A percentile compares a stretch with the other conserved stretches of the same genome.
These are phyloP conservation scores for Sodiomyces alkalinus DNA, from an alignment of 2,329 filamentous ascomycete species.

Conservation along the genomic window DNA sequence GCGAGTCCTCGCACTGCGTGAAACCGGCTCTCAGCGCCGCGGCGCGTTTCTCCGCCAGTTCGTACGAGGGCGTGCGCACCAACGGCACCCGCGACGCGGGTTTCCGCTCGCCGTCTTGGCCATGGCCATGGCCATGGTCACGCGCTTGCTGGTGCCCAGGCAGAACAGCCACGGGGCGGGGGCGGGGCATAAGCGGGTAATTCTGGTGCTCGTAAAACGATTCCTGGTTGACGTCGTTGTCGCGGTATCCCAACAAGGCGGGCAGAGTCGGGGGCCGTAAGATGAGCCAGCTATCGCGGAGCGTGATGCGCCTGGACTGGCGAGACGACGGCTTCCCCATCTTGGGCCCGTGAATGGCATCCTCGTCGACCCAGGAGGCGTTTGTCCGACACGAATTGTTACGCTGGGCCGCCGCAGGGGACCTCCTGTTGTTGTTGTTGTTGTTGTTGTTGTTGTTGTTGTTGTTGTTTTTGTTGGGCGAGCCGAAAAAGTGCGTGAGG, in stretches of 20 bases:
- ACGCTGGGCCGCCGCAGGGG: neutral
- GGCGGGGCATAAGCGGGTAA: constrained; percentile 3
- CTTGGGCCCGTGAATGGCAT: constrained; percentile 31
- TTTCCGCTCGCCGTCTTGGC: too few species aligned
- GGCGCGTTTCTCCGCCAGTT: constrained; percentile 7
- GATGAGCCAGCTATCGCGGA: constrained; percentile 17
- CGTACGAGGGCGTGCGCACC: constrained; percentile 6
- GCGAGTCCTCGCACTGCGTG: constrained; percentile 3
- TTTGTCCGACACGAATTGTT: constrained; percentile 2
- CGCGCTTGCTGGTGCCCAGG: constrained; percentile 1
- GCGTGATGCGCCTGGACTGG: constrained; percentile 13
- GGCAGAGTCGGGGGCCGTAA: constrained; percentile 21
- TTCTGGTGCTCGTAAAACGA: constrained; percentile 5
- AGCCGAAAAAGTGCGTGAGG: constrained; percentile 11
- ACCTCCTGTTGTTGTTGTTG: too few species aligned
- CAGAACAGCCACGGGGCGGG: constrained; percentile 4
- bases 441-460: too few species aligned
- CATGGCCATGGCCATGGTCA: too few species aligned
- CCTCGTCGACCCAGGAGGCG: constrained; percentile 32
- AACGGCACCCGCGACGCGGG: constrained; percentile 4
- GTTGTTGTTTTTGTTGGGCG: too few species aligned
- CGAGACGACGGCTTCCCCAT: constrained; percentile 15
- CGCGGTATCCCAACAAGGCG: constrained; percentile 10
- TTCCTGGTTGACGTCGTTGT: constrained; percentile 12
- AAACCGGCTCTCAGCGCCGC: constrained; percentile 7